A percentile compares a stretch with the other conserved stretches of the same genome.
phyloP scores from a whole-genome alignment of 129 eudicot genomes.

The Centella asiatica region DNA sequence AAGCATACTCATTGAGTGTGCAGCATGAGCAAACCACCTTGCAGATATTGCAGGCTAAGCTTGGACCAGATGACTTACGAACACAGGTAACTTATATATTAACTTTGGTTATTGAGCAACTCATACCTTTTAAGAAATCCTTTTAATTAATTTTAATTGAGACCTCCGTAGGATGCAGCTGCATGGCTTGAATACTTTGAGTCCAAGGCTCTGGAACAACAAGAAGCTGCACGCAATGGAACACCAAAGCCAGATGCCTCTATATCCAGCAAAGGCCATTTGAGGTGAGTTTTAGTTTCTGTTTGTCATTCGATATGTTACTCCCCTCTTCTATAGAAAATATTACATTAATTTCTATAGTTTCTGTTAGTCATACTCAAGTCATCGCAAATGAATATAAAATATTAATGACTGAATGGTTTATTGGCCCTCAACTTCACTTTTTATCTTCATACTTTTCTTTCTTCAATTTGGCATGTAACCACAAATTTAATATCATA shows the following conservation, averaged over 20 bases:
- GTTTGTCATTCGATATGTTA: background rate
- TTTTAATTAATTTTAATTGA: slow-evolving; percentile 10
- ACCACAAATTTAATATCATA: background rate
- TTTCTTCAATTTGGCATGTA: background rate
- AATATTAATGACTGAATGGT: no score
- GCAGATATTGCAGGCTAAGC: slow-evolving; percentile 89
- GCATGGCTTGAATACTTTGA: slow-evolving; percentile 97
- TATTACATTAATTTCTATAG: background rate
- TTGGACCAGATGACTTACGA: slow-evolving; percentile 92
- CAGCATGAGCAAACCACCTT: slow-evolving; percentile 98
- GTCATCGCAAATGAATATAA: no score
- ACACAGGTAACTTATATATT: slow-evolving; percentile 52
- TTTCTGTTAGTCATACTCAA: no score
- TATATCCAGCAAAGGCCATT: slow-evolving; percentile 89
- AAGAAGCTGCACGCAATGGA: slow-evolving; percentile 90
- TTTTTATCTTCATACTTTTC: background rate
- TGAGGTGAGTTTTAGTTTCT: slow-evolving; percentile 39
- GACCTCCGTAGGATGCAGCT: slow-evolving; percentile 70
- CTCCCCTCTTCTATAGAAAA: background rate
- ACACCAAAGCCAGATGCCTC: slow-evolving; percentile 97
- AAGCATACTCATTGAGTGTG: slow-evolving; percentile 93
- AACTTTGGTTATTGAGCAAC: background rate
- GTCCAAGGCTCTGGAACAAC: slow-evolving; percentile 90
- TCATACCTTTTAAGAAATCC: background rate
- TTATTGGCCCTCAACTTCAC: no score